Conservation (phyloP, 1,284 basidiomycete species). For the Sanghuangporus baumii region DNA sequence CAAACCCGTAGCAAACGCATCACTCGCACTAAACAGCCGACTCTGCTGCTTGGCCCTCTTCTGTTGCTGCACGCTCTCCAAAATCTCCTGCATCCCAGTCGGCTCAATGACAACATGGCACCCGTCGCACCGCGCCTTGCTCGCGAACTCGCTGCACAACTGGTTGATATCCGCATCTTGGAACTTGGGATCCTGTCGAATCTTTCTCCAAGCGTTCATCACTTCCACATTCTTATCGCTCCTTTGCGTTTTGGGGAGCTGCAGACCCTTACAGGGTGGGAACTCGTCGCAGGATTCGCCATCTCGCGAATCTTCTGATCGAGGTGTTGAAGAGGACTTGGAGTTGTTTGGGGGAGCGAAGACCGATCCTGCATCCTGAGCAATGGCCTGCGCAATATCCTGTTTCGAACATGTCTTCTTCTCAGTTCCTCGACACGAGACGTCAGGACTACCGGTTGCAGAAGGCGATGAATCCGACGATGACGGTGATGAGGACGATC, state of each 20-base stretch:
- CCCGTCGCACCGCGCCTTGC: constrained; percentile 75
- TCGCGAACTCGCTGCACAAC: constrained; percentile 69
- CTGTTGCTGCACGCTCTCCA: constrained; percentile 42
- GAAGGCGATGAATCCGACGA: constrained; percentile 6
- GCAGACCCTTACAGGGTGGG: constrained; percentile 55
- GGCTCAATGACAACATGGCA: constrained; percentile 74
- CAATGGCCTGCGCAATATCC: constrained; percentile 6
- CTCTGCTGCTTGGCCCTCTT: constrained; percentile 11
- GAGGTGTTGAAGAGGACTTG: not conserved
- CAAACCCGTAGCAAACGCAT: not conserved
- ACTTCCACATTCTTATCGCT: constrained; percentile 72
- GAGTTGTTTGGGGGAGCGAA: constrained; percentile 1
- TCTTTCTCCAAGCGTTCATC: constrained; percentile 67
- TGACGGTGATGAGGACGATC: not conserved
- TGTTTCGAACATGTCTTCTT: constrained; percentile 9
- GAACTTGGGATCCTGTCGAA: constrained; percentile 65
- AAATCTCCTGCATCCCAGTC: constrained; percentile 55
- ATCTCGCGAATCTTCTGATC: constrained; percentile 14
- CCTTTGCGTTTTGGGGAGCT: constrained; percentile 60
- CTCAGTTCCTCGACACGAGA: not conserved
- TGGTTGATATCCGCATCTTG: constrained; percentile 75
- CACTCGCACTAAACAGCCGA: constrained; percentile 2
- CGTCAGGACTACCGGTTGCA: not conserved
- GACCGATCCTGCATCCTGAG: constrained; percentile 12
- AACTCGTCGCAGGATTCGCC: constrained; percentile 34